Base-by-base conservation (phyloP, 495 filamentous ascomycete species). In the Geopyxis carbonaria region DNA sequence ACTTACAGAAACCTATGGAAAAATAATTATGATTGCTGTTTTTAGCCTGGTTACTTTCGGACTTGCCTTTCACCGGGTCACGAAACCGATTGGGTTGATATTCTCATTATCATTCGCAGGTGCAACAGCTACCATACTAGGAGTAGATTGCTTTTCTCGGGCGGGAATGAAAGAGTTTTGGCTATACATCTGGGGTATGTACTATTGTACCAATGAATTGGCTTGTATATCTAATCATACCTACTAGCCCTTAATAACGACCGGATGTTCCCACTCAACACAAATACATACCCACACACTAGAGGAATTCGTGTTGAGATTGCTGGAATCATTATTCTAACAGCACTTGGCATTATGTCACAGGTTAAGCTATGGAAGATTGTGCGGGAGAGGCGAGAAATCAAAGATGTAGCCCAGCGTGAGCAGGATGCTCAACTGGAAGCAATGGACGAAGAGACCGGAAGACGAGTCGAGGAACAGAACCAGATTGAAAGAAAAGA, bases 121-220 rank as follows among this genome's bases (percentile, higher is more conserved):
- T 9, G 75, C 82, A 6, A 92, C 84, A 0, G 73, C 70, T 3
- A 60, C 77, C 0, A 65, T 89, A 5, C 57, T 95, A 5, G 87
- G 87, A 5, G 80, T 95, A 38, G 87, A 95, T 56, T 93, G 86
- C 56, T 91, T 84, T 50, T 86, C 76, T 48, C 65, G 75, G 34
- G 87, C 85, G 9, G 87, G 87, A 0, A 59, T 92, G 48, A 93
- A 89, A 53, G 87, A 94, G 53, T 94, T 94, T 43, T 95, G 87
- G 87, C 66, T 84, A 7, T 95, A 92, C 55, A 70, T 93, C 22
- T 95, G 87, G 87, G 65, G 75, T 78, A 59, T 61, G 70, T n/a
- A n/a, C 24, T 45, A 18, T 14, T 48, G 24, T 18, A 25, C 41
- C 13, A 13, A 20, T 24, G 13, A 22, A 8, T 20, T 39, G 33